A percentile compares a stretch with the other conserved stretches of the same genome.
phyloP scores from a whole-genome alignment of 768 basidiomycete species.

The Tephrocybe sp. region DNA sequence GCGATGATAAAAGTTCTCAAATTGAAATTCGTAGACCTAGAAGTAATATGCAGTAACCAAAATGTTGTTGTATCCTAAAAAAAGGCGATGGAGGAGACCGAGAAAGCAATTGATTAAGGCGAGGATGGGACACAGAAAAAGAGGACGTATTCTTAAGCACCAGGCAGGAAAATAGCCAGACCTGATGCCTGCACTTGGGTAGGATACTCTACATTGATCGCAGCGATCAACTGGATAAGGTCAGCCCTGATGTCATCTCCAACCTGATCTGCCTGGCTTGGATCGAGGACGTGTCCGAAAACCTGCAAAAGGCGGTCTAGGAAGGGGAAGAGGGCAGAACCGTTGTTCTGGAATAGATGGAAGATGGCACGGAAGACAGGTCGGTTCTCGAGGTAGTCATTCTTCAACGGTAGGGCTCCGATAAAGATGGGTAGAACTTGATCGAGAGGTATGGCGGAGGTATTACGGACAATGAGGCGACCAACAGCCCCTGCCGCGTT shows the following conservation, averaged over 20 bases:
- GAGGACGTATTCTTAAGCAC: conserved; percentile 31
- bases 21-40: conserved; percentile 7
- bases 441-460: conserved; percentile 79
- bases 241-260: conserved; percentile 76
- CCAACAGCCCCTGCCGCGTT: conserved; percentile 96
- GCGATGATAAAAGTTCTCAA: background rate
- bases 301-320: conserved; percentile 79
- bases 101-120: conserved; percentile 10
- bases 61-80: conserved; percentile 22
- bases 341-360: conserved; percentile 79
- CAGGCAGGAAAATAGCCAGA: conserved; percentile 52
- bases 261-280: conserved; percentile 70
- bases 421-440: conserved; percentile 88
- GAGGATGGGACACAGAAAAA: conserved; percentile 17
- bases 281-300: conserved; percentile 83
- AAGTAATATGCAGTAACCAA: conserved; percentile 18
- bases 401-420: conserved; percentile 78
- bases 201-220: conserved; percentile 74
- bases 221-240: conserved; percentile 70
- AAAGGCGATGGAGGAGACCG: conserved; percentile 8
- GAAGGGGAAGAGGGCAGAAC: conserved; percentile 67
- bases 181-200: conserved; percentile 82
- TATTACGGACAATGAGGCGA: conserved; percentile 82
- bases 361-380: conserved; percentile 89
- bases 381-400: conserved; percentile 88